A percentile compares a stretch with the other conserved stretches of the same genome.
These are phyloP conservation scores for Aspergillus sp. DNA, from an alignment of 2,329 filamentous ascomycete genomes.

Conservation along the genomic window DNA sequence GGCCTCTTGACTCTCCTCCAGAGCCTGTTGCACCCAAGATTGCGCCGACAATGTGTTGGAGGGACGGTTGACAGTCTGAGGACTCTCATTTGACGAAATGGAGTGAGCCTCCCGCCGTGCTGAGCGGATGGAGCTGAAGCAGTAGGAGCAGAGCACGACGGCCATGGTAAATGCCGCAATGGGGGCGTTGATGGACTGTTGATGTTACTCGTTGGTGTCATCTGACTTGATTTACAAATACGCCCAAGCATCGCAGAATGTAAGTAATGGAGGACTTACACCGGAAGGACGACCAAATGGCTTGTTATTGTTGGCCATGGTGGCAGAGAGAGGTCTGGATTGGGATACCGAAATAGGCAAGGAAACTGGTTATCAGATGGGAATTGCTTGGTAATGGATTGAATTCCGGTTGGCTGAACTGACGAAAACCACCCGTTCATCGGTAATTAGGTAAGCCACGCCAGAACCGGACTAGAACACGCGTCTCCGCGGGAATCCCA, in stretches of 20 bases:
- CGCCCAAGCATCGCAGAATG: no score
- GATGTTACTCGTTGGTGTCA: constrained; percentile 5
- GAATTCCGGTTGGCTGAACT: constrained; percentile 10
- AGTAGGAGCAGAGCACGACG: constrained; percentile 58
- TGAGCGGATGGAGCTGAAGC: constrained; percentile 63
- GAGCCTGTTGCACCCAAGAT: constrained; percentile 33
- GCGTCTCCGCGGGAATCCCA: background rate
- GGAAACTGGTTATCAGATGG: constrained; percentile 15
- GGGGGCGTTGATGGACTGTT: constrained; percentile 56
- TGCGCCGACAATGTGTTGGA: constrained; percentile 41
- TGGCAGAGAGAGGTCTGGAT: background rate
- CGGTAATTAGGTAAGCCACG: background rate
- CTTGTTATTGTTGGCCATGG: constrained; percentile 15
- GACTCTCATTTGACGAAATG: constrained; percentile 26
- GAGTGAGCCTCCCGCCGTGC: constrained; percentile 66
- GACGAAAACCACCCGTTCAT: background rate
- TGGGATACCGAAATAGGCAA: background rate
- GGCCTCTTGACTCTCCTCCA: constrained; percentile 29
- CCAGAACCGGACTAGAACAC: constrained; percentile 5
- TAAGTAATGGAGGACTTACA: constrained; percentile 13
- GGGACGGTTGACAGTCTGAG: constrained; percentile 17
- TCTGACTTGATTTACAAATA: no score
- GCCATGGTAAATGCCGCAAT: constrained; percentile 65
- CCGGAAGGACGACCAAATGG: constrained; percentile 20
- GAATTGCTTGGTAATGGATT: background rate